Conservation (phyloP, 495 filamentous ascomycete genomes). For the Hypomontagnella monticulosa region DNA sequence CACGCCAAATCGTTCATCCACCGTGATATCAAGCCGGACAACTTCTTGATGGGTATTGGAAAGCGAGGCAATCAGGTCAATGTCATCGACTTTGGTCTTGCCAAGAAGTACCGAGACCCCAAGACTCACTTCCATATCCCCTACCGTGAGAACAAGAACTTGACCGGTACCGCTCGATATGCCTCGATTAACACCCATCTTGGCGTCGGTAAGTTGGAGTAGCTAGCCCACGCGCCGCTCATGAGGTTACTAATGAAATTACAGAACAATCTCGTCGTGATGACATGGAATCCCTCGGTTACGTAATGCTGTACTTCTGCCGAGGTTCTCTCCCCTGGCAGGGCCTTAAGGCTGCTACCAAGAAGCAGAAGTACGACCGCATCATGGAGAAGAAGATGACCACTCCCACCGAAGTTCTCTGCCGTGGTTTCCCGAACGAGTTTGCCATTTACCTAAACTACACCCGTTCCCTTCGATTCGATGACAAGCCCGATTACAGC, state of each 20-base stretch:
- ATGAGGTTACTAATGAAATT: constrained; percentile 44
- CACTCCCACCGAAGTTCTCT: constrained; percentile 97
- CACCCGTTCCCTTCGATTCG: constrained; percentile 97
- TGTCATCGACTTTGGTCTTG: constrained; percentile 98
- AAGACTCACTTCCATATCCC: constrained; percentile 99
- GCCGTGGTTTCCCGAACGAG: constrained; percentile 99
- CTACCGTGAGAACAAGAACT: constrained; percentile 99
- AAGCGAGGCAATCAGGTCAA: constrained; percentile 99
- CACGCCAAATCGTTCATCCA: constrained; percentile 99
- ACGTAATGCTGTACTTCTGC: constrained; percentile 99
- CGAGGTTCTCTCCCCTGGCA: constrained; percentile 99
- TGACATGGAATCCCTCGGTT: constrained; percentile 99
- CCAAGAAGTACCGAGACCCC: constrained; percentile 99
- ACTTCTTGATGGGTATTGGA: constrained; percentile 99
- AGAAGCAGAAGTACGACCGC: constrained; percentile 99
- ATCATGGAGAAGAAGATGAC: constrained; percentile 99
- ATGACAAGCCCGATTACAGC: constrained; percentile 99
- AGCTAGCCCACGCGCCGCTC: not conserved
- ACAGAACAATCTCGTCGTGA: constrained; percentile 97
- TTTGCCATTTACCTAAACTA: constrained; percentile 99
- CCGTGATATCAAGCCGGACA: constrained; percentile 99
- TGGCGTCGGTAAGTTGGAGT: constrained; percentile 74
- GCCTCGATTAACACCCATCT: constrained; percentile 99
- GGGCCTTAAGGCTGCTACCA: constrained; percentile 98
- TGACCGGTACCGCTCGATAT: constrained; percentile 98